Base-by-base conservation (phyloP, 2,329 filamentous ascomycete species). In the Venturiaceae sp. region DNA sequence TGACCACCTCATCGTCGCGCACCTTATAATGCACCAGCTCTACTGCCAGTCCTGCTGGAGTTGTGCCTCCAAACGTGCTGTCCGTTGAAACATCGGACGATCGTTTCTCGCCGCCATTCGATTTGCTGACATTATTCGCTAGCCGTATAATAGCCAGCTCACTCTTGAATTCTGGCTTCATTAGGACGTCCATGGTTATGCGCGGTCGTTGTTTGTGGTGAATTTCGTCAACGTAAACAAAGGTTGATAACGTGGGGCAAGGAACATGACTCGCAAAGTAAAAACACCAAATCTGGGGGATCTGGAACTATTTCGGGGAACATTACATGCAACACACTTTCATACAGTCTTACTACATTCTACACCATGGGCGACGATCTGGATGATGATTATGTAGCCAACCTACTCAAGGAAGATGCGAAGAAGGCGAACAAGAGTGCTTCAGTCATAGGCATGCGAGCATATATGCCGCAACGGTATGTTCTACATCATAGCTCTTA, bases 11-110 rank as follows among this genome's bases (percentile, higher is more conserved):
- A 14, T n/a, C 5, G 2, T 13, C 23, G 3, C n/a, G 13, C 68
- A 82, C 82, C 69, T 89, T 90, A 76, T 97, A 96, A 72, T 97
- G 92, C 32, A 81, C 79, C 30, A 97, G 79, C 71, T 97, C 92
- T 30, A 88, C 89, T 63, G 89, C 85, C 7, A 97, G 79, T 19
- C 86, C 86, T 16, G 87, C 82, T 0, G 92, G 90, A 9, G 85
- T 89, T 39, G 47, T 47, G 19, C 84, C 83, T 61, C 81, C 83
- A 63, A 86, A 84, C 62, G 58, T 32, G 26, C 81, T 79, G 61
- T 83, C 75, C 63, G 78, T 80, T 34, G 88, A 90, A 52, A 84
- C 83, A 71, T 94, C 88, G 3, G 90, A 95, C 55, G 65, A 69
- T 58, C 71, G 72, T 64, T 73, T 75, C 62, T 34, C 33, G 28